Evolutionary conservation across 2,329 filamentous ascomycete genomes (phyloP).

Genomic region (Thelonectria blattea): DNA sequence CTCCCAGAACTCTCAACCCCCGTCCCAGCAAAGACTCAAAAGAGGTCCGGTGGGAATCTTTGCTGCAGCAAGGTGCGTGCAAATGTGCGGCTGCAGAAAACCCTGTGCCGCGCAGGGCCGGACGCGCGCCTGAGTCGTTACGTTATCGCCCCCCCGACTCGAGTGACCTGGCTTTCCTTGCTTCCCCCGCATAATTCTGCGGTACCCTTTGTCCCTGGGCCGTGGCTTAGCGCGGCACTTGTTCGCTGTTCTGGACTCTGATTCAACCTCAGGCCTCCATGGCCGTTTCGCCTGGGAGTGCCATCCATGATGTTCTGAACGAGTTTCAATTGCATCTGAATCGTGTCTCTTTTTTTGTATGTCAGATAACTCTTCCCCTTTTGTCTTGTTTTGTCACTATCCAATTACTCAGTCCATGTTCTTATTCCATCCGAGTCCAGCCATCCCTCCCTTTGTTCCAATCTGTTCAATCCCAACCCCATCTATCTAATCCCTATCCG

Average conservation of each 20-base stretch:
- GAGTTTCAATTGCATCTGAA: too few species aligned
- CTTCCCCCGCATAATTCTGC: slow-evolving; percentile 14
- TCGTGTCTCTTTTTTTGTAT: too few species aligned
- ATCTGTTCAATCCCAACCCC: not conserved
- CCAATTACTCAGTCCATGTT: too few species aligned
- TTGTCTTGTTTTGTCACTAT: too few species aligned
- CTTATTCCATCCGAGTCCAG: not conserved
- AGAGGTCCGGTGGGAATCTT: too few species aligned
- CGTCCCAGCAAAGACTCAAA: too few species aligned
- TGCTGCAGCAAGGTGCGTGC: slow-evolving; percentile 13
- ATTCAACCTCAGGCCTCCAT: slow-evolving; percentile 34
- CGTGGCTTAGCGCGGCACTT: slow-evolving; percentile 32
- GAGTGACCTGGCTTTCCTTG: slow-evolving; percentile 23
- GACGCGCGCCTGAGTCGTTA: slow-evolving; percentile 23
- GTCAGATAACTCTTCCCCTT: too few species aligned
- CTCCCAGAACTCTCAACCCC: too few species aligned
- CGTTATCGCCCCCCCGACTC: slow-evolving; percentile 4
- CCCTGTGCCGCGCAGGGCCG: slow-evolving; percentile 16
- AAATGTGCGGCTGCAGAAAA: not conserved
- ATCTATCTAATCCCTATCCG: not conserved
- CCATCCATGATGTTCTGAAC: too few species aligned
- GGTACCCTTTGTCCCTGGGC: slow-evolving; percentile 1
- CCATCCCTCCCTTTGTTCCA: not conserved
- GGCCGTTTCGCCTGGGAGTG: too few species aligned
- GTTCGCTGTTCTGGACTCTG: slow-evolving; percentile 21